Conservation (phyloP, 2,329 filamentous ascomycete species). For the Annulohypoxylon truncatum region DNA sequence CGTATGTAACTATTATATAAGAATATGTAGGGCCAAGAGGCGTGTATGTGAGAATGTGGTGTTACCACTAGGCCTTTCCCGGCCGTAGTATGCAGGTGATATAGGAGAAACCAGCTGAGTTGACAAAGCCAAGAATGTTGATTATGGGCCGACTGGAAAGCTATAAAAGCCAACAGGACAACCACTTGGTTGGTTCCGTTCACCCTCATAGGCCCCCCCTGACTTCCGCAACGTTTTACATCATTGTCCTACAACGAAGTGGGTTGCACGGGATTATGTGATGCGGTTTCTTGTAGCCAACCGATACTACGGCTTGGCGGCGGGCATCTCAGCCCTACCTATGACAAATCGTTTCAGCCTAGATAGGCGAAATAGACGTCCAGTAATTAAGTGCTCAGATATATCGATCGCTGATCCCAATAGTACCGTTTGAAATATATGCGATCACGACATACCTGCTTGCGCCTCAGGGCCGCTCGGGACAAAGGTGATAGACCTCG, state of each 20-base stretch:
- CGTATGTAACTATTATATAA: not conserved
- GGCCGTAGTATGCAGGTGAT: not conserved
- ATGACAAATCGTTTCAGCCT: slow-evolving; percentile 31
- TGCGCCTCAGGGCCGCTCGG: slow-evolving; percentile 45
- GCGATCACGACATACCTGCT: slow-evolving; percentile 42
- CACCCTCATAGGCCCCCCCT: not conserved
- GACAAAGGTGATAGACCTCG: slow-evolving; percentile 53
- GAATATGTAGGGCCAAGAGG: not conserved
- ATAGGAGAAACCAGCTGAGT: not conserved
- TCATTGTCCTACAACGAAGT: slow-evolving; percentile 3
- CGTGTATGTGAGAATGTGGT: not conserved
- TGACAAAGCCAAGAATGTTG: slow-evolving; percentile 7
- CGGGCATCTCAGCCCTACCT: slow-evolving; percentile 29
- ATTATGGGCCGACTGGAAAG: not conserved
- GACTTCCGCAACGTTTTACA: slow-evolving; percentile 5
- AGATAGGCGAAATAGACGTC: not conserved
- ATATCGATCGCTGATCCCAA: not conserved
- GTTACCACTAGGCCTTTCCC: not conserved
- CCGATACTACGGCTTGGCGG: slow-evolving; percentile 26
- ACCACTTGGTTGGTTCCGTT: slow-evolving; percentile 3
- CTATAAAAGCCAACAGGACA: not conserved
- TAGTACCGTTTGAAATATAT: not conserved
- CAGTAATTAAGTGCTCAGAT: not conserved
- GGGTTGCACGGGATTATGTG: not conserved
- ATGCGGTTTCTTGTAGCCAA: slow-evolving; percentile 18